Base-by-base conservation (phyloP, 116 monocot species). In the Posidonia oceanica region DNA sequence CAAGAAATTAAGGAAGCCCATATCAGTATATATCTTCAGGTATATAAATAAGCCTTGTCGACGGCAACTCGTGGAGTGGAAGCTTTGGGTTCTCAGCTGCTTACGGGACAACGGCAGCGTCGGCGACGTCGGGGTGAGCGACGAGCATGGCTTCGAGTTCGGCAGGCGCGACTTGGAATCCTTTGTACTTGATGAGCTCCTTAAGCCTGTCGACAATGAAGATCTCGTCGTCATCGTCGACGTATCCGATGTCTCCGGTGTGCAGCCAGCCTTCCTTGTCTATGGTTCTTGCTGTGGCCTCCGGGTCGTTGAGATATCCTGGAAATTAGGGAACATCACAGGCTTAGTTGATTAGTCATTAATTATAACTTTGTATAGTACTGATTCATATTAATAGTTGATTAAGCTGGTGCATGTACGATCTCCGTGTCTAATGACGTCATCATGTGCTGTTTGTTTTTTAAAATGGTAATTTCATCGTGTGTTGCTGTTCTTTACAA, bases 131-230 rank as follows among this genome's bases (percentile, higher is more conserved):
- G 17, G 76, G 64, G 44, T 76, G 76, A n/a, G 70, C 29, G 15
- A 76, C 11, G 57, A 76, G 76, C 70, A 76, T n/a, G 16, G 70
- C 76, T 63, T 76, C 76, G 16, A 76, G 53, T 57, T 76, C 76
- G 5, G 76, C 76, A 3, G 76, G 76, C 12, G 76, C 71, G 0
- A 76, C 76, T 52, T 76, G 76, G 65, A 76, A 76, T 39, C 76
- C 76, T 36, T 76, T 76, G 76, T 76, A 76, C 63, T 76, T 76
- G 62, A 76, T 76, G 64, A 76, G 70, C 57, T 76, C 76, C 65
- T 76, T 76, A 22, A 76, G 76, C 39, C 76, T 53, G 71, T 75
- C 75, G 36, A 75, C 69, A 62, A 75, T 75, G 61, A 75, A 75
- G 68, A 75, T 75, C 61, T 75, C 76, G 63, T 76, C 76, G 23